Base-by-base conservation (phyloP, 75 land plant species). In the Sequoia sempervirens region DNA sequence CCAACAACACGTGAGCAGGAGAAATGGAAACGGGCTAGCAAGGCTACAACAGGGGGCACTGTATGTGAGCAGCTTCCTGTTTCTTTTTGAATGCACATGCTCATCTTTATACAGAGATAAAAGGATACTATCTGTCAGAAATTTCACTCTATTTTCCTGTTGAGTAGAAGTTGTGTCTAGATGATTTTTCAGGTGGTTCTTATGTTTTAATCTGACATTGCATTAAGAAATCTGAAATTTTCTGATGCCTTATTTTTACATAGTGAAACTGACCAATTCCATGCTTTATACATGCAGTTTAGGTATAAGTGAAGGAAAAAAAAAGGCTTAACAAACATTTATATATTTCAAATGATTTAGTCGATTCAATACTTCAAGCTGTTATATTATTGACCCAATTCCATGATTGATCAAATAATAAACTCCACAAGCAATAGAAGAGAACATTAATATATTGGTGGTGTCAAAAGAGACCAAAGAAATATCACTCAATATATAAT, bases 31-130 rank as follows among this genome's bases (percentile, higher is more conserved):
- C 87, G 91, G 64, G 98, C 99, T 46, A 86, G 76, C 34, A 96
- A 93, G 83, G 95, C 96, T 47, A 90, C 93, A 34, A 91, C 97
- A 64, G 98, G 99, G 80, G 95, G 97, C 90, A 92, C 87, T 89
- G 98, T 96, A 86, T 80, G 94, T 86, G 17, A 45, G 34, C 45
- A 75, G 85, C 45, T 43, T 54, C 23, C 26, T 43, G 53, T 18
- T 81, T 75, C 61, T 81, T 64, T 7, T 47, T 81, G 23, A n/a
- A 30, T 9, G 50, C 41, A 38, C 28, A 83, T 45, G 46, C 6
- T 34, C 26, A 5, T 41, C 40, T 81, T 30, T 54, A 15, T 58
- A 20, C 69, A 28, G 40, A 54, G 30, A 43, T 11, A 80, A 47
- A 37, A 75, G 9, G 46, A 45, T 78, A 45, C 13, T 40, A 10